Evolutionary conservation across 352 stramenopile species (phyloP).

Genomic region (Thraustotheca clavata): DNA sequence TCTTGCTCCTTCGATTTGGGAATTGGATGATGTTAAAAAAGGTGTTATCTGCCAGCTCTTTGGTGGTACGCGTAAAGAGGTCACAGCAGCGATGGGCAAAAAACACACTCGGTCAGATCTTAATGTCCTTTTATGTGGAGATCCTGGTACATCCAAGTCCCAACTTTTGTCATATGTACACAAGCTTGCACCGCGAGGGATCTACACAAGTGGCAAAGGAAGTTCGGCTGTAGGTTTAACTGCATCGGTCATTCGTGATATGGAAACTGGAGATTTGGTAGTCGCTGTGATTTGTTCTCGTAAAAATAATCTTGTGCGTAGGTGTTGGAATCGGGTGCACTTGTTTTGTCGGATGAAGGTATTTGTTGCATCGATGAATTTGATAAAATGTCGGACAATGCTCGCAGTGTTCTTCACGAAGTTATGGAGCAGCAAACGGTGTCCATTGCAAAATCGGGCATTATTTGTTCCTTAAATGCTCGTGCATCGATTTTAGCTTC

Average conservation of each 20-base stretch:
- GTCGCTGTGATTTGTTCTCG: background rate
- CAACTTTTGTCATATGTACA: constrained; percentile 98
- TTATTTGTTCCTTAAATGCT: constrained; percentile 97
- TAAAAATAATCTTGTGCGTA: background rate
- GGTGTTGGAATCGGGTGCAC: constrained; percentile 93
- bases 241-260: constrained; percentile 93
- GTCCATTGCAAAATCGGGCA: constrained; percentile 97
- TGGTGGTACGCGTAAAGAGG: constrained; percentile 88
- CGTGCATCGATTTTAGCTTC: constrained; percentile 97
- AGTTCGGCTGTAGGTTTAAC: constrained; percentile 98
- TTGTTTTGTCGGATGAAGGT: constrained; percentile 96
- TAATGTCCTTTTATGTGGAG: constrained; percentile 97
- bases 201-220: constrained; percentile 99
- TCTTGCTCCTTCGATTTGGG: constrained; percentile 82
- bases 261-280: constrained; percentile 94
- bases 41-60: constrained; percentile 98
- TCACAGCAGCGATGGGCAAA: constrained; percentile 28
- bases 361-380: constrained; percentile 99
- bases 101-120: constrained; percentile 93
- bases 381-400: constrained; percentile 98
- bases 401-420: constrained; percentile 97
- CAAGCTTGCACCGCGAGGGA: constrained; percentile 92
- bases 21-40: constrained; percentile 99
- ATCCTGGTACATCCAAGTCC: constrained; percentile 97
- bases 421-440: constrained; percentile 99